A percentile compares a stretch with the other conserved stretches of the same genome.
These are phyloP conservation scores for Podospora appendiculata DNA, from an alignment of 495 filamentous ascomycete genomes.

Conservation along the genomic window DNA sequence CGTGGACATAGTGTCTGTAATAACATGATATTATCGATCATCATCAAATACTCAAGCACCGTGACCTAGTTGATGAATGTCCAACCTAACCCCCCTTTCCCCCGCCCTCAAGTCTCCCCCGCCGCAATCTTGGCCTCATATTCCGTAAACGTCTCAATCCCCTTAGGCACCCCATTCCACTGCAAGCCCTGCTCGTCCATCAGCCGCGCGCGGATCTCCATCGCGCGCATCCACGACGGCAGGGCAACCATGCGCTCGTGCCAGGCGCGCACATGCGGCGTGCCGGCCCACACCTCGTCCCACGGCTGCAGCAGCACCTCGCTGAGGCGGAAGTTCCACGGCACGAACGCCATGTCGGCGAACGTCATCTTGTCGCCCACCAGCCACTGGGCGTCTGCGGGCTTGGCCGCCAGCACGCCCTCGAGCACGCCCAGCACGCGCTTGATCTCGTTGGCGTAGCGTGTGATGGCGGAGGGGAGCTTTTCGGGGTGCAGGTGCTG, in stretches of 20 bases:
- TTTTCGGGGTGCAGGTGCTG: constrained; percentile 46
- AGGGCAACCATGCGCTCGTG: neutral
- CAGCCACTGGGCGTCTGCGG: constrained; percentile 29
- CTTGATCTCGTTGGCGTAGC: constrained; percentile 52
- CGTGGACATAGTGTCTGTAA: no score
- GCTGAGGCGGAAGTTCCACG: constrained; percentile 33
- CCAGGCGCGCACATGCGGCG: constrained; percentile 7
- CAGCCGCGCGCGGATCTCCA: constrained; percentile 9
- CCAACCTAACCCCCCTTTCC: no score
- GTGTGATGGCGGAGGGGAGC: constrained; percentile 47
- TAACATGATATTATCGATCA: no score
- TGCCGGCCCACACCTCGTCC: constrained; percentile 11
- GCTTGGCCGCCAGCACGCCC: constrained; percentile 35
- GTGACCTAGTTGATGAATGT: no score
- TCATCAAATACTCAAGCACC: no score
- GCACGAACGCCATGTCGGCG: constrained; percentile 51
- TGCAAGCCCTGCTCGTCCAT: constrained; percentile 21
- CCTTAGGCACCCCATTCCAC: constrained; percentile 18
- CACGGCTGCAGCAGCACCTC: neutral
- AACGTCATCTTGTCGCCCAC: constrained; percentile 52
- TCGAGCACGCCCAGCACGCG: constrained; percentile 56
- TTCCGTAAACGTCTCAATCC: constrained; percentile 10
- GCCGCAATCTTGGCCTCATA: constrained; percentile 14
- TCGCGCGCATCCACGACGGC: neutral
- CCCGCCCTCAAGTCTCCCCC: neutral